Base-by-base conservation (phyloP, 495 filamentous ascomycete genomes). In the Penicillium pancosmium region DNA sequence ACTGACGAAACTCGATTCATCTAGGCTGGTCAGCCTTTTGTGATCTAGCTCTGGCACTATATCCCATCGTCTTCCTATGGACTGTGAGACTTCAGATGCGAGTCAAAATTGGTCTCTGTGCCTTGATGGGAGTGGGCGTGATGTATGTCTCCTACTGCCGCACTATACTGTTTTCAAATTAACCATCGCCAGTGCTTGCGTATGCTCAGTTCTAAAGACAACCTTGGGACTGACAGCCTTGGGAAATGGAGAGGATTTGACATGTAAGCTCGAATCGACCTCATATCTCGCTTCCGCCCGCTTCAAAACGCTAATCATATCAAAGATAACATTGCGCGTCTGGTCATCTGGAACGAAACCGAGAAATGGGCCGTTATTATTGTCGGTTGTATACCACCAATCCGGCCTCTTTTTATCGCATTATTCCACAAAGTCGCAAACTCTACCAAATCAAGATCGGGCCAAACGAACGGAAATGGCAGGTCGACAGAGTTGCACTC, bases 101-200 rank as follows among this genome's bases (percentile, higher is more conserved):
- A 50, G 71, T 78, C 53, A 81, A 80, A 67, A 50, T 79, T 4
- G 74, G 73, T 27, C 67, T 81, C n/a, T 68, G 67, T 36, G 27
- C 59, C 16, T 66, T 78, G 19, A 68, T 81, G 44, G 70, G 78
- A 8, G 58, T 78, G 12, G 78, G 78, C 1, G 66, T 70, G 12
- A 57, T 55, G 15, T 44, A 16, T 44, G 41, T 44, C 16, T 1
- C 19, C 9, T 5, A 44, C 6, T 31, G 4, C 27, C 27, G 1
- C 5, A 7, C 6, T 31, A 9, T 1, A 8, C 8, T 31, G 8
- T 31, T n/a, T 40, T n/a, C 11, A 9, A 40, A 12, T 8, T 40
- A 40, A 40, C 36, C 15, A n/a, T 19, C 16, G 3, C 8, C 16
- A 44, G 41, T 44, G 55, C 56, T 1, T 63, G 61, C n/a, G 56